Base-by-base conservation (phyloP, 495 filamentous ascomycete genomes). In the Podospora appendiculata region DNA sequence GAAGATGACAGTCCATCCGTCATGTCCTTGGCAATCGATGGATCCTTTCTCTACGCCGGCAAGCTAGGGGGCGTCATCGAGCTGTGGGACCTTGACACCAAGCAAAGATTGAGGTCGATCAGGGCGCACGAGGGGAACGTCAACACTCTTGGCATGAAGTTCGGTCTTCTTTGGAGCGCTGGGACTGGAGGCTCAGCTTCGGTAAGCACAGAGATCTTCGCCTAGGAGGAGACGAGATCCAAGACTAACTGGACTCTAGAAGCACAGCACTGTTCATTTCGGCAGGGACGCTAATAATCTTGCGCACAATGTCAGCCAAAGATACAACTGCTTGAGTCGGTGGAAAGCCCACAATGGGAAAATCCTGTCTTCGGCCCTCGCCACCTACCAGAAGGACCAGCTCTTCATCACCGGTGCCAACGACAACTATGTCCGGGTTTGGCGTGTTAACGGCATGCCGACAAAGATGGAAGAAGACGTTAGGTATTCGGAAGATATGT, bases 81-180 rank as follows among this genome's bases (percentile, higher is more conserved):
- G 63, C 83, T 97, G 13, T 98, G 93, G 93, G 95, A 98, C 60
- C 74, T 97, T 12, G 93, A 98, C 63, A 96, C 93, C 2, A 82
- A 84, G 54, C 93, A 98, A 71, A 84, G 93, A 46, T 75, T 98
- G 16, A 79, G 92, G 50, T 88, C 83, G 8, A 83, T 96, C 57
- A 88, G 86, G 58, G 78, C 83, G 16, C 85, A 91, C 54, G 83
- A 80, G 17, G 86, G 85, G 8, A 94, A 96, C 63, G 78, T 98
- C 43, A 89, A 92, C 72, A 84, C 89, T 8, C 74, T 98, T 46
- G 79, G 84, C 48, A 85, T 96, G 60, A 88, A 87, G 8, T 85
- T 87, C 59, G 87, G 89, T 3, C 83, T 86, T 45, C 77, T 96
- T 13, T 95, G 94, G 67, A 90, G 85, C 58, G 89, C 87, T 42